Evolutionary conservation across 805 yeast genomes (phyloP), one percentile per base, ranked within the genome.

Genomic region (Yarrowia keelungensis): DNA sequence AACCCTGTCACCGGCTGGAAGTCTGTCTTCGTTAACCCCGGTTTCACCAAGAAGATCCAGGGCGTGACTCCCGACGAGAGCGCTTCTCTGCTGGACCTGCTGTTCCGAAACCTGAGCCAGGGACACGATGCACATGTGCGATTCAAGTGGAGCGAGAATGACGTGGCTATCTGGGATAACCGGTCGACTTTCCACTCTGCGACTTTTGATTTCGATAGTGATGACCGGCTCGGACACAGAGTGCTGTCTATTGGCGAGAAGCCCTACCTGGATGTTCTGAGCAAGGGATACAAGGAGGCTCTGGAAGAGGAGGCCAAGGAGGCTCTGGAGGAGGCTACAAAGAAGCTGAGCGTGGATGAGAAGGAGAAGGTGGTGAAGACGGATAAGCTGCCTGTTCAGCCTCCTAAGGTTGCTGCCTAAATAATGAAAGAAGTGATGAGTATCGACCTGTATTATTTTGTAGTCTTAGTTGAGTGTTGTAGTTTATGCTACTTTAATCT

Each of bases 51-150:
- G 74, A 81, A 84, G 72, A 87, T 89, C 70, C 83, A 86, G 22
- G 92, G 89, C 59, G 79, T 89, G 77, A 89, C 89, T 78, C 82
- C 83, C 54, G 90, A 88, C 73, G 93, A 89, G 77, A 84, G 88
- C 36, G 86, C 85, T 69, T 80, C 78, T 39, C 77, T 89, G 68
- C 79, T 89, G 73, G 78, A 83, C 54, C 84, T 88, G 73, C 78
- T 89, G 73, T 82, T 73, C 69, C 72, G 82, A 54, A 83, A 82
- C 73, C 76, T 89, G 75, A 80, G 86, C 71, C 76, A 69, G 66
- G 61, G 71, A 10, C 75, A 86, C 9, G 87, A 84, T 73, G 77
- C 84, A 71, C 87, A 84, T 69, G 79, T 82, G 70, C 79, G 87
- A 71, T 86, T 85, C 5, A 78, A 74, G 56, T 84, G 86, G 86